These are phyloP conservation scores for Iberis pinnata DNA, from an alignment of 345 rosid species.

Conservation along the genomic window DNA sequence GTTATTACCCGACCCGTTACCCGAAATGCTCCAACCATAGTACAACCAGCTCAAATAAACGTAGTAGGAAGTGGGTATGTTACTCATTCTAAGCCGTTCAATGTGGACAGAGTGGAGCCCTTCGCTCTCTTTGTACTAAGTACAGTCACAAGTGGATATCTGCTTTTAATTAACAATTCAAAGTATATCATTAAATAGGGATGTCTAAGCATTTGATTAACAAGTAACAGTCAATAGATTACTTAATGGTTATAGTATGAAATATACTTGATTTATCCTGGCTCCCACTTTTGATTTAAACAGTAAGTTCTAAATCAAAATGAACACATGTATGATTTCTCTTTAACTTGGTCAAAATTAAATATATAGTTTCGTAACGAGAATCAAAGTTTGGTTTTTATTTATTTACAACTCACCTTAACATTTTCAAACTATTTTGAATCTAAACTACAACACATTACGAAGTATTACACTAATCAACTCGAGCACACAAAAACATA, in stretches of 20 bases:
- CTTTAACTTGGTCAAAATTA: too few species aligned
- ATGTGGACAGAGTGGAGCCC: slow-evolving; percentile 15
- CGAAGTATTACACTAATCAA: too few species aligned
- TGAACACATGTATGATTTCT: slow-evolving; percentile 4
- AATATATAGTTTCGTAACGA: too few species aligned
- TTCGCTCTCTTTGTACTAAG: slow-evolving; percentile 23
- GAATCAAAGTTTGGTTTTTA: too few species aligned
- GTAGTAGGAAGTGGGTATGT: neutral
- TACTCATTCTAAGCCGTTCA: slow-evolving; percentile 25
- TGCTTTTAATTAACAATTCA: slow-evolving; percentile 12
- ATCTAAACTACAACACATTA: too few species aligned
- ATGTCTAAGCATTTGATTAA: slow-evolving; percentile 1
- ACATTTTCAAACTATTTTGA: too few species aligned
- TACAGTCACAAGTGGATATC: slow-evolving; percentile 25
- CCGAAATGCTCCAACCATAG: too few species aligned
- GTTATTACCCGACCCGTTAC: too few species aligned
- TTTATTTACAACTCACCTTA: too few species aligned
- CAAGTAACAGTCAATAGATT: slow-evolving; percentile 5
- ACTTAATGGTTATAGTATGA: neutral
- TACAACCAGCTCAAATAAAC: too few species aligned
- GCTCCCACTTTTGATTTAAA: slow-evolving; percentile 9
- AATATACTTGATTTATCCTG: slow-evolving; percentile 13
- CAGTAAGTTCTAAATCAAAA: slow-evolving; percentile 12
- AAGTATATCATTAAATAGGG: too few species aligned
- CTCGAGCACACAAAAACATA: too few species aligned